A percentile compares a stretch with the other conserved stretches of the same genome.
Conservation (phyloP, 345 rosid species). For the Aurinia saxatilis region DNA sequence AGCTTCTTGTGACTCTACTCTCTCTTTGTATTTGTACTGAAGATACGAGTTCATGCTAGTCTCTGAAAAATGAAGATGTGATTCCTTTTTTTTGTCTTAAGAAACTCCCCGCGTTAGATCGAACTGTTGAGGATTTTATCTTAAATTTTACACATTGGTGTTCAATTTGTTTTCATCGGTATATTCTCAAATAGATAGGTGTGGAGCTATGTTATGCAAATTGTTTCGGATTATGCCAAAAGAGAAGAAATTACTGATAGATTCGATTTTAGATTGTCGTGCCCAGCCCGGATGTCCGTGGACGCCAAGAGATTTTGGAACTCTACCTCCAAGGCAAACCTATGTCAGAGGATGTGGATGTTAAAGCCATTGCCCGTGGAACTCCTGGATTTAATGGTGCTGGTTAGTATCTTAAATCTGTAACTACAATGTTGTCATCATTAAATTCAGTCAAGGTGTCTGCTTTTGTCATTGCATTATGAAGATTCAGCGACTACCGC, state of each 20-base stretch:
- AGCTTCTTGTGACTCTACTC: conserved; percentile 20
- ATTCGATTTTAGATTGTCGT: conserved; percentile 65
- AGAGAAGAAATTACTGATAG: conserved; percentile 25
- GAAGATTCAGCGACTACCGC: not conserved
- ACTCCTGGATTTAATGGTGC: conserved; percentile 99
- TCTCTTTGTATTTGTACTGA: not conserved
- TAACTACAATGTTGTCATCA: not conserved
- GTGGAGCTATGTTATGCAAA: not conserved
- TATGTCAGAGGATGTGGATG: conserved; percentile 76
- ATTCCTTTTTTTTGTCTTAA: not conserved
- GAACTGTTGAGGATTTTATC: not conserved
- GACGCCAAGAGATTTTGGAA: conserved; percentile 97
- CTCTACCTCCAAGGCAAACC: conserved; percentile 95
- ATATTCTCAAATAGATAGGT: not conserved
- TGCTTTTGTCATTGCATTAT: not conserved
- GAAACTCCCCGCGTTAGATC: not conserved
- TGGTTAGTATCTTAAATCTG: conserved; percentile 41
- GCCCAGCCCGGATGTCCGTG: conserved; percentile 87
- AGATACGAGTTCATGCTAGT: not conserved
- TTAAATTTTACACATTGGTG: not conserved
- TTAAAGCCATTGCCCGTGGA: conserved; percentile 92
- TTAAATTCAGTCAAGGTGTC: not conserved
- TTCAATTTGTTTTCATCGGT: not conserved
- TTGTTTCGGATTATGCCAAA: not conserved
- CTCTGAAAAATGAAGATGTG: not conserved